Evolutionary conservation across 306 rosid species (phyloP), one percentile per base, ranked within the genome.

Genomic region (Glycyrrhiza uralensis): DNA sequence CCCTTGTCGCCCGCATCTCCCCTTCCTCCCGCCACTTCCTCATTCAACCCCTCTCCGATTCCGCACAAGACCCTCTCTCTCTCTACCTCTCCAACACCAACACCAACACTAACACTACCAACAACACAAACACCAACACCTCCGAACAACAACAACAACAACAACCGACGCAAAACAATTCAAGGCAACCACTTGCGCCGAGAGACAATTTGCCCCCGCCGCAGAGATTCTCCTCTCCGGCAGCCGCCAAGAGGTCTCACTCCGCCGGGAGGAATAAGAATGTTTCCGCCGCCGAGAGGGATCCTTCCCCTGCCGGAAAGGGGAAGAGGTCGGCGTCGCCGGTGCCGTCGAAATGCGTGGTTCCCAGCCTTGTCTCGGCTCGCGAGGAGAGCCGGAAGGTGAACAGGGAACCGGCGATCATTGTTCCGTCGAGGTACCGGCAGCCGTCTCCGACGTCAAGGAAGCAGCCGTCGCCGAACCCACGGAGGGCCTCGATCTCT

Each of bases 371-470:
- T 55, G 62, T 78, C 15, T 83, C 81, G 3, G 99, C 99, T 2
- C 81, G 86, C 0, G 99, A 94, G 15, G 97, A 94, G 68, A 89
- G 82, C 8, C 80, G 95, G 45, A 92, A 72, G 84, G 47, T 58
- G 15, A 71, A 90, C 0, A 80, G 75, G 59, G 99, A 94, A 69
- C 85, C 99, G 0, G 78, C 96, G n/a, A 94, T 94, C 17, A 45
- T 94, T 2, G 97, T 94, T 7, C 97, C 97, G 7, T 94, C 99
- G 0, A 89, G 99, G 83, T 94, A 94, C 50, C 56, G 97, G 38
- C 96, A 94, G 59, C 93, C 98, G 1, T 94, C 98, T 0, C 98
- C 97, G 0, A 79, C 59, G 4, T 95, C 88, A 20, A 70, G 97
- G 76, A 82, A 83, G 83, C 99, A 91, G 63, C 93, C 96, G 11